These are phyloP conservation scores for Gamsiella multidivaricata DNA, from an alignment of 192 early-diverging fungal species.

Conservation along the genomic window DNA sequence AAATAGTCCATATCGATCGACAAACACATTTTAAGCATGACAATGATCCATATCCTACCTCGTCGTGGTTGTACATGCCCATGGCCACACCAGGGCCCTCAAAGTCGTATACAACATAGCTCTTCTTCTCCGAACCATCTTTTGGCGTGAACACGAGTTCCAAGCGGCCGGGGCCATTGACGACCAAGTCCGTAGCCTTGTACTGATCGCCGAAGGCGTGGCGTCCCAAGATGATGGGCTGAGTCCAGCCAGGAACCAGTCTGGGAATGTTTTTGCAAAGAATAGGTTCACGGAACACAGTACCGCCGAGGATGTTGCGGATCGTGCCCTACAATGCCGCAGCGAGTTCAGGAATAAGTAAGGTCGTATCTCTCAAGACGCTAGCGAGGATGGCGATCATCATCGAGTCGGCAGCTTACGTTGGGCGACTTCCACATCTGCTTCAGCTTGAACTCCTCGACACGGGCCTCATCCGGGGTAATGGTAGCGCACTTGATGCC, in stretches of 20 bases:
- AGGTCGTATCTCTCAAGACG: background rate
- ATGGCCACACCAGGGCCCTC: constrained; percentile 88
- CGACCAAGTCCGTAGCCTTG: constrained; percentile 94
- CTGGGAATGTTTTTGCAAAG: constrained; percentile 91
- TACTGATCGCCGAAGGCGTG: constrained; percentile 99
- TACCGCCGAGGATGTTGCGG: constrained; percentile 95
- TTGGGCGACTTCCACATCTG: constrained; percentile 99
- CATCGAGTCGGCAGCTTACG: constrained; percentile 71
- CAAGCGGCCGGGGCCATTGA: constrained; percentile 87
- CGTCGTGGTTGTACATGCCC: constrained; percentile 96
- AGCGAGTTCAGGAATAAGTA: background rate
- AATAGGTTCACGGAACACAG: constrained; percentile 98
- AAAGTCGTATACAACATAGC: constrained; percentile 86
- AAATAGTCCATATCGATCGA: too few relatives aligned
- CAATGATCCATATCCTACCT: constrained; percentile 46
- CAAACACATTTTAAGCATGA: too few relatives aligned
- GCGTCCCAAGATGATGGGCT: constrained; percentile 95
- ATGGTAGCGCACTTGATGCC: constrained; percentile 99
- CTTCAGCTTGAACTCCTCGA: constrained; percentile 96
- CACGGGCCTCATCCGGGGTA: constrained; percentile 94
- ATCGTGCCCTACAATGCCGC: constrained; percentile 71
- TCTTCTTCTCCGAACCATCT: constrained; percentile 76
- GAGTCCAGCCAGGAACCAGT: constrained; percentile 93
- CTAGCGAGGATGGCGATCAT: background rate
- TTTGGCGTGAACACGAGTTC: constrained; percentile 91